Base-by-base conservation (phyloP, 345 rosid species). In the Lenwebbia sp. region DNA sequence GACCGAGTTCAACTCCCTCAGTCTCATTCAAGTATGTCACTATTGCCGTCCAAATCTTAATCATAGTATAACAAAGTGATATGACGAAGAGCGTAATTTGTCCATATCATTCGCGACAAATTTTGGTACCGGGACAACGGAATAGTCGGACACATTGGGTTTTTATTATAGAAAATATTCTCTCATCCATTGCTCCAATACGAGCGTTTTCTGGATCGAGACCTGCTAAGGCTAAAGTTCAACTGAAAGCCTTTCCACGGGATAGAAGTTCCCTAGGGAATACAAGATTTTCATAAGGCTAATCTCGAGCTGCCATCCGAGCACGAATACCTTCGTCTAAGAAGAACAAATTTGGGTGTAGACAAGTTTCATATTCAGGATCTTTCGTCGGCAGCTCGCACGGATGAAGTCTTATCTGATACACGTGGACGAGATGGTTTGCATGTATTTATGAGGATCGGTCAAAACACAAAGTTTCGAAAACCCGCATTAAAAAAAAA, bases 391-490 rank as follows among this genome's bases (percentile, higher is more conserved):
- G 47, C 2, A 19, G 7, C 1, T 10, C 5, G 4, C 1, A 1
- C 0, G 0, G 7, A 3, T 5, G 7, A 37, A 37, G 5, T 17
- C 14, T 70, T 19, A 70, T 70, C 2, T 1, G 0, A 37, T 70
- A 22, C 26, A 70, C 12, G 7, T 70, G 1, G 12, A 70, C 0
- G 3, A 70, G 47, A 70, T 2, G 1, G 0, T 9, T 65, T 30
- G 6, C 5, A 1, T 33, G 5, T 65, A 33, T 17, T 8, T 65
- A 33, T 8, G 6, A 33, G 78, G 7, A 70, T 0, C 10, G 10
- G 3, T 70, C 12, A 37, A 70, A 70, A 37, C 21, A 1, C 2
- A 37, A 37, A 37, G 4, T 37, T 40, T 19, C 41, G 4, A 37
- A 5, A 28, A 14, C 9, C 40, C 74, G 6, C 7, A 14, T 13